Conservation (phyloP, 805 yeast species). For the Candida tallmaniae region DNA sequence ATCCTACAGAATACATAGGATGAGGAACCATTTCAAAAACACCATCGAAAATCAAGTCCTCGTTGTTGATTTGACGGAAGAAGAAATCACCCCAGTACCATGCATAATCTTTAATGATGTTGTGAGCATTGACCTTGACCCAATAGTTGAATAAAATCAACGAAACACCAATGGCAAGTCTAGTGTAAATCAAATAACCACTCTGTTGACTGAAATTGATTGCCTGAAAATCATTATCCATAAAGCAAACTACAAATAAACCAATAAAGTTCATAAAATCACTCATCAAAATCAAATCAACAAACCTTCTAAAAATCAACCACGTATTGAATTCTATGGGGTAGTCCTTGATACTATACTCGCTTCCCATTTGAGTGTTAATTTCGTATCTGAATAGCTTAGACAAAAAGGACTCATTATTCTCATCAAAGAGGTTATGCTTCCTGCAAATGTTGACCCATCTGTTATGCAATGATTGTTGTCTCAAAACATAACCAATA, state of each 20-base stretch:
- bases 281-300: slow-evolving; percentile 78
- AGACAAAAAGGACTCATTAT: slow-evolving; percentile 31
- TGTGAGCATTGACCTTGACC: slow-evolving; percentile 85
- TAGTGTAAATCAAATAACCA: slow-evolving; percentile 39
- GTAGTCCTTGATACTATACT: slow-evolving; percentile 22
- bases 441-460: slow-evolving; percentile 50
- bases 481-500: slow-evolving; percentile 64
- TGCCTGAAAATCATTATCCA: slow-evolving; percentile 33
- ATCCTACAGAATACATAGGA: slow-evolving; percentile 90
- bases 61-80: slow-evolving; percentile 61
- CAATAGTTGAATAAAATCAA: slow-evolving; percentile 71
- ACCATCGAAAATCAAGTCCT: slow-evolving; percentile 77
- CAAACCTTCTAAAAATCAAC: slow-evolving; percentile 74
- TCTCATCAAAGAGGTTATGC: slow-evolving; percentile 21
- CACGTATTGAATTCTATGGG: slow-evolving; percentile 82
- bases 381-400: slow-evolving; percentile 32
- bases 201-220: slow-evolving; percentile 32
- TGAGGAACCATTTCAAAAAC: slow-evolving; percentile 88
- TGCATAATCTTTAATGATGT: slow-evolving; percentile 84
- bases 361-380: slow-evolving; percentile 34
- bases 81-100: slow-evolving; percentile 97
- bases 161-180: slow-evolving; percentile 54
- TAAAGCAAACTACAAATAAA: slow-evolving; percentile 49
- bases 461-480: slow-evolving; percentile 56
- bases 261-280: slow-evolving; percentile 75